Base-by-base conservation (phyloP, 2,329 filamentous ascomycete genomes). In the Diaporthe sp. region DNA sequence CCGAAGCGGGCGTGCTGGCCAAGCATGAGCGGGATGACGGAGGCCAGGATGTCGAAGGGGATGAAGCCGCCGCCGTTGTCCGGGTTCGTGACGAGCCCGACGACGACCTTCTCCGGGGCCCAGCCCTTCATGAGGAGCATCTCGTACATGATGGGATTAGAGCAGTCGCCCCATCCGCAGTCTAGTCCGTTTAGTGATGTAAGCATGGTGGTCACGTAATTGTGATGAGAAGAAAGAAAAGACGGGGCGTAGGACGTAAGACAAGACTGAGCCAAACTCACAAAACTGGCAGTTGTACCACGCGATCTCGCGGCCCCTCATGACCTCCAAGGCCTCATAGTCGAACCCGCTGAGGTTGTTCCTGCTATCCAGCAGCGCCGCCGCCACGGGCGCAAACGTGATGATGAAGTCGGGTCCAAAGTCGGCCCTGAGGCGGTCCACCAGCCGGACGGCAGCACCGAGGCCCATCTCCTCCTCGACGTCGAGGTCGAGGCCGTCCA, bases 221-320 rank as follows among this genome's bases (percentile, higher is more conserved):
- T 49, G 15, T 58, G 28, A 39, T 37, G 1, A 17, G 17, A 1
- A 17, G 9, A 17, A 39, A 4, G 15, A 22, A 34, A 17, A 39
- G 4, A 34, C n/a, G n/a, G 0, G 15, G 25, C 17, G 7, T 4
- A 17, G 53, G 6, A 37, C 4, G 5, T 10, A 39, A n/a, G 12
- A 17, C 22, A 44, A 37, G 8, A 34, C 19, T 17, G 22, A 34
- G 17, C 15, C 1, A 15, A n/a, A 67, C 75, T 73, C 25, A 76
- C 75, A 75, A 82, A 96, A 96, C 80, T 96, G 94, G 17, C 93
- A 88, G 79, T 96, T 96, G 81, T 96, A 96, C 93, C 94, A 97
- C 1, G 88, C 89, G 31, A 96, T 93, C 76, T 93, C 88, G 22
- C 82, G 81, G 0, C 92, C 92, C 31, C 91, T 87, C 83, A 89